Percentiles rank a stretch among this genome's conserved stretches.
phyloP scores from a whole-genome alignment of 1,284 basidiomycete genomes.

The Leccinum subfulvum region DNA sequence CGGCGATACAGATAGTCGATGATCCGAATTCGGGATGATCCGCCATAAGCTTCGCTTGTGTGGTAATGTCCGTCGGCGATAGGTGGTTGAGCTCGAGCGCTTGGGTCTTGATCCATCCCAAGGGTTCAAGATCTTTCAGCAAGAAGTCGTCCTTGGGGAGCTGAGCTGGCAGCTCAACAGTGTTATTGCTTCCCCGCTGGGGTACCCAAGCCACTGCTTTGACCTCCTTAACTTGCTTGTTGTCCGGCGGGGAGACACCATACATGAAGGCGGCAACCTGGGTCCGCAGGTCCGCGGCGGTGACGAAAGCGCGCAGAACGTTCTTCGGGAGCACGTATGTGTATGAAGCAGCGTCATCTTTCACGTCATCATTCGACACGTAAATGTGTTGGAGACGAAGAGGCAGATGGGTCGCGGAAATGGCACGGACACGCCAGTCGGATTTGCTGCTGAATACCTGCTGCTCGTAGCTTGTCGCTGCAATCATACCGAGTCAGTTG shows the following conservation, averaged over 20 bases:
- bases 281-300: constrained; percentile 91
- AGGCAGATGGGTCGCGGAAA: constrained; percentile 93
- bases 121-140: constrained; percentile 89
- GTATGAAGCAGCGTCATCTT: constrained; percentile 91
- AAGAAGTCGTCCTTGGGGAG: constrained; percentile 93
- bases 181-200: constrained; percentile 94
- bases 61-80: constrained; percentile 91
- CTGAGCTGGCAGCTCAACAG: constrained; percentile 83
- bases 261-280: constrained; percentile 96
- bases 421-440: constrained; percentile 97
- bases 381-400: constrained; percentile 98
- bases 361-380: constrained; percentile 98
- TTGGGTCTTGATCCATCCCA: constrained; percentile 99
- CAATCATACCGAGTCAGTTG: constrained; percentile 16
- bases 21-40: constrained; percentile 95
- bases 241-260: constrained; percentile 90
- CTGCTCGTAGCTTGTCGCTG: constrained; percentile 95
- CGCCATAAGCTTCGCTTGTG: constrained; percentile 95
- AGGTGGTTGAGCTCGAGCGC: constrained; percentile 90
- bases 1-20: constrained; percentile 89
- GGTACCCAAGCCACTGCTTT: constrained; percentile 96
- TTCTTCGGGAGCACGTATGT: constrained; percentile 99
- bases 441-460: constrained; percentile 98
- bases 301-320: constrained; percentile 91
- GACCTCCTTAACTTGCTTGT: constrained; percentile 98